These are phyloP conservation scores for Chlamydomonas sphaeroides DNA, from an alignment of 139 green algal species.

Conservation along the genomic window DNA sequence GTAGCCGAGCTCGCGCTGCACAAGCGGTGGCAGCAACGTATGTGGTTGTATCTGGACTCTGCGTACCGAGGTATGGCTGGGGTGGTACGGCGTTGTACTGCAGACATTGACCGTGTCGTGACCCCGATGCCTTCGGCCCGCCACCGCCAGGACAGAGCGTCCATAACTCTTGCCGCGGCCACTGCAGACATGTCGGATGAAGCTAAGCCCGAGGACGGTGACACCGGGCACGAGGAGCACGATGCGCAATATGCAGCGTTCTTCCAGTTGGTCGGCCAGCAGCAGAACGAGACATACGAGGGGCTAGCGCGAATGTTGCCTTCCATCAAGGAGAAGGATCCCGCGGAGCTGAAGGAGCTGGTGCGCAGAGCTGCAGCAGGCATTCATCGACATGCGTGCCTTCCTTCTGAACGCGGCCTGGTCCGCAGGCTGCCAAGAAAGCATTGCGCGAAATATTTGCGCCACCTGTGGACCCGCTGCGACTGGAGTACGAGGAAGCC, in stretches of 20 bases:
- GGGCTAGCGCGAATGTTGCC: slow-evolving; percentile 1
- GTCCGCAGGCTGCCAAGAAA: background rate
- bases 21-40: too few relatives aligned
- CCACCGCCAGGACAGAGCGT: too few relatives aligned
- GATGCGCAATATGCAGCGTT: slow-evolving; percentile 14
- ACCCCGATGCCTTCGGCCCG: too few relatives aligned
- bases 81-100: too few relatives aligned
- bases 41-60: too few relatives aligned
- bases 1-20: too few relatives aligned
- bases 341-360: slow-evolving; percentile 27
- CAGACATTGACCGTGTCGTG: too few relatives aligned
- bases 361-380: background rate
- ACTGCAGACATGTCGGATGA: too few relatives aligned
- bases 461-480: background rate
- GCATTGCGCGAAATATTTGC: slow-evolving; percentile 15
- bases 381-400: background rate
- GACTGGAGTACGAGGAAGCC: slow-evolving; percentile 23
- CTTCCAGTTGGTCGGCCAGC: slow-evolving; percentile 1
- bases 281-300: slow-evolving; percentile 19
- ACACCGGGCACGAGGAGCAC: background rate
- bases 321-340: slow-evolving; percentile 8
- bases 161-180: too few relatives aligned
- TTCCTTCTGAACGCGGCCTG: too few relatives aligned
- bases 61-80: too few relatives aligned
- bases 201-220: too few relatives aligned